Conservation (phyloP, 345 rosid genomes). For the Mangifera indica region DNA sequence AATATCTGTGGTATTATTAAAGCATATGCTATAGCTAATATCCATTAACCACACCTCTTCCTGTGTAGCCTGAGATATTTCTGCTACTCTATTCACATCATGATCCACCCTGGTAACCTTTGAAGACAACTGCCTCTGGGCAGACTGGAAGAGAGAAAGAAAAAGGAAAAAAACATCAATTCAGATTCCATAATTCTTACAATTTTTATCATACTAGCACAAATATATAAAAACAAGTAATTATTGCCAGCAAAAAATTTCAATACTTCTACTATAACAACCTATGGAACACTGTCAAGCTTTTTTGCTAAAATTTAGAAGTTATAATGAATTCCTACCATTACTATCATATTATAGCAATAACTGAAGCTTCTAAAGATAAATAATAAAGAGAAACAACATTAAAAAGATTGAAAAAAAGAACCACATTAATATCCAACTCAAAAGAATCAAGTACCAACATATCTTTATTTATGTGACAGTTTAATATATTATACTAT, state of each 20-base stretch:
- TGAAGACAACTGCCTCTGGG: slow-evolving; percentile 62
- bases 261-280: background rate
- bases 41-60: slow-evolving; percentile 48
- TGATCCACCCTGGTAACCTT: slow-evolving; percentile 52
- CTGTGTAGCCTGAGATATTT: slow-evolving; percentile 53
- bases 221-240: background rate
- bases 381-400: background rate
- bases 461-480: background rate
- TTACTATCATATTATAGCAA: too few species aligned
- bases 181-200: background rate
- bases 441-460: background rate
- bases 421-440: background rate
- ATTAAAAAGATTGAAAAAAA: too few species aligned
- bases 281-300: background rate
- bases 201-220: background rate
- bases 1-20: slow-evolving; percentile 4
- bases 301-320: background rate
- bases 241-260: background rate
- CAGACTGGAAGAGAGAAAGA: slow-evolving; percentile 41
- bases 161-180: background rate
- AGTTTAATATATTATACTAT: background rate
- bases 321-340: too few species aligned
- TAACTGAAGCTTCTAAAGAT: background rate
- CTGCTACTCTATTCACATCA: slow-evolving; percentile 51
- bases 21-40: background rate